Base-by-base conservation (phyloP, 805 yeast genomes). In the Ogataea paraovalis region DNA sequence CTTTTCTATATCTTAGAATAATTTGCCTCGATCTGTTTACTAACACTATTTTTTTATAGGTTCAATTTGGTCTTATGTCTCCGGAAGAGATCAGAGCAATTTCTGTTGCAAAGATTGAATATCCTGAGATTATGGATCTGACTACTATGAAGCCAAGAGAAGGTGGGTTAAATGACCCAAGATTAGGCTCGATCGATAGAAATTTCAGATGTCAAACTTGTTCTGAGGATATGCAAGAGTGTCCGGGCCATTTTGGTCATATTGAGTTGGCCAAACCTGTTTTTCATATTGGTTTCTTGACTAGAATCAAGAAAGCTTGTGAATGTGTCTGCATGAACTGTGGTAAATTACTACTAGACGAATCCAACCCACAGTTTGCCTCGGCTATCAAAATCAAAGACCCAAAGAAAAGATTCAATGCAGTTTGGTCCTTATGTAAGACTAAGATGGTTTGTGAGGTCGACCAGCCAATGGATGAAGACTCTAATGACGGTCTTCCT, bases 201-300 rank as follows among this genome's bases (percentile, higher is more conserved):
- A 92, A 91, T 67, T 87, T 87, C 77, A 89, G 88, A 73, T 94
- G 99, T 76, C 98, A 92, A 75, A 94, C 99, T 21, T 94, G 99
- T 77, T 96, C 97, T 61, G 99, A 94, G 69, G 97, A 92, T 60
- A 94, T 94, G 97, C 88, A 92, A 51, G 98, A 94, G 67, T 94
- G 99, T 71, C 98, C 98, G 0, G 99, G 99, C 50, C 99, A 94
- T 73, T 94, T 94, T 70, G 99, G 99, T 57, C 99, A 94, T 65
- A 94, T 94, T 52, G 99, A 94, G 66, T 76, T 94, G 55, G 98
- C 99, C 32, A 94, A 92, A 66, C 99, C 99, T 13, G 99, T 94
- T 34, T 94, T 94, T 71, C 99, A 94, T 68, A 89, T 94, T 67
- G 99, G 96, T 41, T 94, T 89, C 69, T 82, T 94, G 61, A 80